phyloP scores from a whole-genome alignment of 441 rosid species.

The Omphalea diandra region DNA sequence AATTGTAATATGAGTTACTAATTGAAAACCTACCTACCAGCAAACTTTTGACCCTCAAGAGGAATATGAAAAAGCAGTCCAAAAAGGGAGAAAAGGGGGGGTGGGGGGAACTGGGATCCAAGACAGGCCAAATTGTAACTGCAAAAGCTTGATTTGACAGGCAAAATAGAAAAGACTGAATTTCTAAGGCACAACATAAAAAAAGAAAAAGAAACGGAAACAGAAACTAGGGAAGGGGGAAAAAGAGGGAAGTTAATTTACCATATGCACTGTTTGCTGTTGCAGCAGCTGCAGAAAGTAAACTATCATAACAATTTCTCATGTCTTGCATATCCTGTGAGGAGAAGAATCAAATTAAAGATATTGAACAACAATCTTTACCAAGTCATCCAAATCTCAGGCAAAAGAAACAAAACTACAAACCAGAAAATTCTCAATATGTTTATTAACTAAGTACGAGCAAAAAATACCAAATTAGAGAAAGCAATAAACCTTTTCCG shows the following conservation, averaged over 20 bases:
- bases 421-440: neutral
- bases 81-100: neutral
- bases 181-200: neutral
- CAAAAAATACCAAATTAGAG: neutral
- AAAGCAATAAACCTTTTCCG: neutral
- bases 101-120: neutral
- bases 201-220: neutral
- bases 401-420: neutral
- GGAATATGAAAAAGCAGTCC: neutral
- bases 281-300: conserved; percentile 94
- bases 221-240: neutral
- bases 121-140: neutral
- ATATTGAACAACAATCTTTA: neutral
- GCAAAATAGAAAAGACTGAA: neutral
- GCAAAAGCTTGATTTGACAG: neutral
- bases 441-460: neutral
- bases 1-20: neutral
- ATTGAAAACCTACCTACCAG: neutral
- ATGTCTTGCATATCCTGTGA: conserved; percentile 86
- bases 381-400: neutral
- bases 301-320: conserved; percentile 90
- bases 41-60: neutral
- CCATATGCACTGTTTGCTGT: conserved; percentile 96
- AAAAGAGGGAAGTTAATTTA: conserved; percentile 24
- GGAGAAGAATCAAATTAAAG: conserved; percentile 14